Evolutionary conservation across 805 yeast species (phyloP).

Genomic region (Wickerhamia fluorescens): DNA sequence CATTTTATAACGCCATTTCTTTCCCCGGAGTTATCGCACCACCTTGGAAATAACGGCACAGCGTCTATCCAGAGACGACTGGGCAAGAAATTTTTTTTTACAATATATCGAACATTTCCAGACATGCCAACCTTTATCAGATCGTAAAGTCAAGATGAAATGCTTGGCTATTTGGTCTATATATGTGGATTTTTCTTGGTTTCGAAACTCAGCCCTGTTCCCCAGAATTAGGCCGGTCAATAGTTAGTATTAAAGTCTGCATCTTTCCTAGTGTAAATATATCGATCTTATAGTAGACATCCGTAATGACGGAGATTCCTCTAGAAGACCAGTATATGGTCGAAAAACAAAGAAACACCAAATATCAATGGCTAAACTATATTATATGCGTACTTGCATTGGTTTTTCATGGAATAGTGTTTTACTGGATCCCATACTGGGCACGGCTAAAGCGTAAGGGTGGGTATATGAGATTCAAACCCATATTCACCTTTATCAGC

Average conservation of each 20-base stretch:
- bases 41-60: too few relatives aligned
- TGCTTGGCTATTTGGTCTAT: too few relatives aligned
- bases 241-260: conserved; percentile 6
- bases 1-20: too few relatives aligned
- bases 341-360: conserved; percentile 29
- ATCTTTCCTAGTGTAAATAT: conserved; percentile 17
- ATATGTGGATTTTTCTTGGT: too few relatives aligned
- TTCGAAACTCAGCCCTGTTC: too few relatives aligned
- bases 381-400: conserved; percentile 19
- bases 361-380: conserved; percentile 31
- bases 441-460: conserved; percentile 18
- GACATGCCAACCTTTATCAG: too few relatives aligned
- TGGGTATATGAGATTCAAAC: conserved; percentile 7
- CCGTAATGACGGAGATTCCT: conserved; percentile 16
- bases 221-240: conserved; percentile 1
- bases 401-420: conserved; percentile 31
- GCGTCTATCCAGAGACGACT: too few relatives aligned
- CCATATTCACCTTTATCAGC: conserved; percentile 20
- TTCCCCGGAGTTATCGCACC: too few relatives aligned
- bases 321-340: conserved; percentile 30
- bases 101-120: too few relatives aligned
- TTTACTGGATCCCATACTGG: conserved; percentile 34
- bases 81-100: too few relatives aligned
- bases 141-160: too few relatives aligned
- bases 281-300: too few relatives aligned